Conservation (phyloP, 2,329 filamentous ascomycete species). For the Penicillium sp. region DNA sequence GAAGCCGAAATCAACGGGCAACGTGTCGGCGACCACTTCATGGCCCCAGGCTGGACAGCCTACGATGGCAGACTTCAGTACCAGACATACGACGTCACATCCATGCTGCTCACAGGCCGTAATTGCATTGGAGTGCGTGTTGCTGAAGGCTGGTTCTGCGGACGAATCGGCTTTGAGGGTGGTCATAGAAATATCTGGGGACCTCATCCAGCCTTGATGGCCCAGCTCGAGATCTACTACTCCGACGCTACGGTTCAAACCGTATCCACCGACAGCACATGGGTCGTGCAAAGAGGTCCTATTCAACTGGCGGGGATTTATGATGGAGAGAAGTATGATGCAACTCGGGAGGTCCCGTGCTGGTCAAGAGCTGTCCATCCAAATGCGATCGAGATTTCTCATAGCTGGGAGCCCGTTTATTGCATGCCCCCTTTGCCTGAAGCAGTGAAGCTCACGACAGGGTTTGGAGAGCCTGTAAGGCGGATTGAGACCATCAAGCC, state of each 20-base stretch:
- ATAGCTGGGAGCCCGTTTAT: background rate
- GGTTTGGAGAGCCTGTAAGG: background rate
- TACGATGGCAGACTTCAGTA: background rate
- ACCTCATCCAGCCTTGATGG: slow-evolving; percentile 31
- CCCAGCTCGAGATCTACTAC: background rate
- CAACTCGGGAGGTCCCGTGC: background rate
- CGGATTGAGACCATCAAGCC: background rate
- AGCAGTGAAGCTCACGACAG: background rate
- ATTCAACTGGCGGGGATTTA: background rate
- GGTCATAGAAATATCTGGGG: slow-evolving; percentile 1
- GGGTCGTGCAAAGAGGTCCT: background rate
- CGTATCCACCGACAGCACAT: background rate
- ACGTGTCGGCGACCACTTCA: slow-evolving; percentile 1
- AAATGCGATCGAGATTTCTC: background rate
- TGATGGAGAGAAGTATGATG: background rate
- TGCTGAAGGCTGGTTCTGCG: slow-evolving; percentile 4
- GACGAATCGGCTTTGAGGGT: background rate
- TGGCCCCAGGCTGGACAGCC: slow-evolving; percentile 11
- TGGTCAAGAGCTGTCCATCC: background rate
- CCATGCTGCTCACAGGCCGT: background rate
- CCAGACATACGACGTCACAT: background rate
- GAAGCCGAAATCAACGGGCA: background rate
- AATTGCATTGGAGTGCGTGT: background rate
- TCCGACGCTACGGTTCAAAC: background rate
- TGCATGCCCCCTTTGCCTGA: background rate